Evolutionary conservation across 2,329 filamentous ascomycete species (phyloP).

Genomic region (Trichoderma lentiforme): DNA sequence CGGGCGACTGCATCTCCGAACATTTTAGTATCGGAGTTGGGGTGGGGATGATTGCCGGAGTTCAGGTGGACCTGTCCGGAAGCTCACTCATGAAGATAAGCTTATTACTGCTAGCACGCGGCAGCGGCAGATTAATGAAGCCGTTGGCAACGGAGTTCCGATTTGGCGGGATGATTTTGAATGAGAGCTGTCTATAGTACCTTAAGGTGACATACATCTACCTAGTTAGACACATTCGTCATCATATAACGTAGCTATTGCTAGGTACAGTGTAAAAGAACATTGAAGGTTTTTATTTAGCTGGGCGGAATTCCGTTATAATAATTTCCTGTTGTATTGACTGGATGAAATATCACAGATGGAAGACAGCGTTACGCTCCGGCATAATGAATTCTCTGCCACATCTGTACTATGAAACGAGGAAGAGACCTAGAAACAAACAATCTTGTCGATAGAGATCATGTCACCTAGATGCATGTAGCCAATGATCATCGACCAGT

Average conservation of each 20-base stretch:
- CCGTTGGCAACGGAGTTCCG: background rate
- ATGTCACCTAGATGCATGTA: no score
- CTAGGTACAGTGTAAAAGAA: background rate
- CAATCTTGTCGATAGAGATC: background rate
- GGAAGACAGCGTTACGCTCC: background rate
- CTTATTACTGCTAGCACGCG: background rate
- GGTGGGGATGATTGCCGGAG: background rate
- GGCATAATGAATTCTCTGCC: no score
- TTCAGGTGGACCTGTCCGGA: background rate
- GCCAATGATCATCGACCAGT: background rate
- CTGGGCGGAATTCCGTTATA: background rate
- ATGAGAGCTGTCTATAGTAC: background rate
- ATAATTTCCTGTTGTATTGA: background rate
- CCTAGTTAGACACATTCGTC: background rate
- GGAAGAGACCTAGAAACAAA: background rate
- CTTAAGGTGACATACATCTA: background rate
- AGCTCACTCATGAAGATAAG: background rate
- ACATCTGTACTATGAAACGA: no score
- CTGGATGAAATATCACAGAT: background rate
- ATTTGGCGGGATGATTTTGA: background rate
- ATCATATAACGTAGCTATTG: background rate
- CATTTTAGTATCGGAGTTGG: background rate
- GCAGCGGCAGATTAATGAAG: background rate
- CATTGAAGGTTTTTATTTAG: background rate
- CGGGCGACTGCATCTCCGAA: background rate